Evolutionary conservation across 768 basidiomycete species (phyloP).

Genomic region (Lactifluus volemus): DNA sequence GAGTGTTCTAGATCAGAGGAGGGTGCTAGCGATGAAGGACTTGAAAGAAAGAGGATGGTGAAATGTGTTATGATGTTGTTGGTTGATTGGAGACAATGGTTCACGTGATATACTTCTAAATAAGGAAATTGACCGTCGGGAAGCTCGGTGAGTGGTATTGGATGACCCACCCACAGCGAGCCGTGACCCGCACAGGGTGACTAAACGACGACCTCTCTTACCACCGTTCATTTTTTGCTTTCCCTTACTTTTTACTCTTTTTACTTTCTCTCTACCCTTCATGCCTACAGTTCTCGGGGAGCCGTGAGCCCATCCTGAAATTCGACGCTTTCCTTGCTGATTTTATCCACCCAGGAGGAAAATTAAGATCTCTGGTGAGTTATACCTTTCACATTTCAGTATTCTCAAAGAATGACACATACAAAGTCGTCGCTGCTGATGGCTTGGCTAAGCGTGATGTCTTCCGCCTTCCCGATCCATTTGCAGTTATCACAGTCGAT

Average conservation of each 20-base stretch:
- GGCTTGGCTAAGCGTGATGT: constrained; percentile 91
- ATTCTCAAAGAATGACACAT: background rate
- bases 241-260: constrained; percentile 24
- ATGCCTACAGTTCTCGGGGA: constrained; percentile 26
- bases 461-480: constrained; percentile 93
- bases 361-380: constrained; percentile 69
- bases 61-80: too few relatives aligned
- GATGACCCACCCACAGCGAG: background rate
- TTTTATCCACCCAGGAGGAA: constrained; percentile 40
- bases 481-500: constrained; percentile 97
- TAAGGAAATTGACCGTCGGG: background rate
- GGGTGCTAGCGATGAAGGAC: background rate
- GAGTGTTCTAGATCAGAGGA: background rate
- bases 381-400: background rate
- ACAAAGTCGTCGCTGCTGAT: constrained; percentile 96
- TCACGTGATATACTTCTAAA: background rate
- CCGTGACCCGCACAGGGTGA: background rate
- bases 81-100: background rate
- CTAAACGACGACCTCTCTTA: background rate
- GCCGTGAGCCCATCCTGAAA: constrained; percentile 21
- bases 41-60: too few relatives aligned
- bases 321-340: background rate
- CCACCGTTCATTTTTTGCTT: background rate
- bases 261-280: background rate
- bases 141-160: background rate